These are phyloP conservation scores for Perilla frutescens DNA, from an alignment of 257 asterid genomes.

Conservation along the genomic window DNA sequence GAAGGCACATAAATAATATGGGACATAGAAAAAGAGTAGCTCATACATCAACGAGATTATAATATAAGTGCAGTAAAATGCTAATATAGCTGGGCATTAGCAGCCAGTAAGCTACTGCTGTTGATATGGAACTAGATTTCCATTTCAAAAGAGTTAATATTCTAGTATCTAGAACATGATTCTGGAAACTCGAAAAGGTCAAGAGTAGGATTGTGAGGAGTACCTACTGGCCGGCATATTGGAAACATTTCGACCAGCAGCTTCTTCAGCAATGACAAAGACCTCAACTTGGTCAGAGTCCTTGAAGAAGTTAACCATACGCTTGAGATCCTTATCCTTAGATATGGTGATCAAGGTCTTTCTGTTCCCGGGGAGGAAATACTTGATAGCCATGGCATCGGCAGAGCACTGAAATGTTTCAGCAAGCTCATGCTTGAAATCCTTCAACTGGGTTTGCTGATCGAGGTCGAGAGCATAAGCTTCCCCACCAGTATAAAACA, in stretches of 20 bases:
- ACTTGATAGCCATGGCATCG: slow-evolving; percentile 73
- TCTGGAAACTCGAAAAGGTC: slow-evolving; percentile 10
- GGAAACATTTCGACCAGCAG: slow-evolving; percentile 59
- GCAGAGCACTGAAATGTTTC: slow-evolving; percentile 75
- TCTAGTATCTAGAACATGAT: neutral
- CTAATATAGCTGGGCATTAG: neutral
- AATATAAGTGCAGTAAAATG: slow-evolving; percentile 17
- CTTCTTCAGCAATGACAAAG: slow-evolving; percentile 74
- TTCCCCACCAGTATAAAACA: slow-evolving; percentile 83
- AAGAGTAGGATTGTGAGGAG: slow-evolving; percentile 25
- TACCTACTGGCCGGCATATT: slow-evolving; percentile 91
- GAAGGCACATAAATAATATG: neutral
- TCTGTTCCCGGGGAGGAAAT: slow-evolving; percentile 90
- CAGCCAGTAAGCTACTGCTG: neutral
- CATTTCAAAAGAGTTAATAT: neutral
- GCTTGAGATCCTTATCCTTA: slow-evolving; percentile 93
- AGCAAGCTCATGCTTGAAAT: slow-evolving; percentile 83
- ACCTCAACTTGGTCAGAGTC: slow-evolving; percentile 95
- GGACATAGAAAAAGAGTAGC: neutral
- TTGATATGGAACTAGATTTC: neutral
- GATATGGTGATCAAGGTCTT: slow-evolving; percentile 91
- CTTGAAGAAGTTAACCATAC: slow-evolving; percentile 91
- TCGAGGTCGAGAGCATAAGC: slow-evolving; percentile 94
- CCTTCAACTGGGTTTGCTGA: slow-evolving; percentile 67
- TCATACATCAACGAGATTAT: slow-evolving; percentile 18